Evolutionary conservation across 768 basidiomycete genomes (phyloP).

Genomic region (Gautieria morchelliformis): DNA sequence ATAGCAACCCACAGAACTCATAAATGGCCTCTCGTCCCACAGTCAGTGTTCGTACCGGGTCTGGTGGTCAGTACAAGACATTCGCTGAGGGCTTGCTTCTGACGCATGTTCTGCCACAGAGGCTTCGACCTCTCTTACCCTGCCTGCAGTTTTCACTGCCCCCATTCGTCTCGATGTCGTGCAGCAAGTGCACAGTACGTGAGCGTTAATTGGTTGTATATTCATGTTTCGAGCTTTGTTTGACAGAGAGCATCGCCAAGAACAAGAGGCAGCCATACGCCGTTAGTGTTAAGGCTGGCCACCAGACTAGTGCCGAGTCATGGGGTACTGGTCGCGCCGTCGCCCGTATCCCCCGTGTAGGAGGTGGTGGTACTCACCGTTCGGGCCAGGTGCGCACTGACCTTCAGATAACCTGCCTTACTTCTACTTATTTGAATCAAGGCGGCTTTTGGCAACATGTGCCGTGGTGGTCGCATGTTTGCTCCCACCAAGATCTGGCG

Average conservation of each 20-base stretch:
- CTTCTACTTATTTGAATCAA: slow-evolving; percentile 18
- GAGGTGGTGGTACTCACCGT: slow-evolving; percentile 96
- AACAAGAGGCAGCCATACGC: slow-evolving; percentile 96
- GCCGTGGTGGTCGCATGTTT: slow-evolving; percentile 99
- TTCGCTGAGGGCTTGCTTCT: background rate
- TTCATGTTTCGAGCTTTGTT: slow-evolving; percentile 11
- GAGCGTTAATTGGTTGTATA: slow-evolving; percentile 12
- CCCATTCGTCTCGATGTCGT: slow-evolving; percentile 99
- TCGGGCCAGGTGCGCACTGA: slow-evolving; percentile 71
- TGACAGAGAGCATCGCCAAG: slow-evolving; percentile 89
- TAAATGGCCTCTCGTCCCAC: slow-evolving; percentile 89
- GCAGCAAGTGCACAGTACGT: slow-evolving; percentile 96
- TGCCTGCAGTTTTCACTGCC: slow-evolving; percentile 93
- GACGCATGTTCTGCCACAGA: slow-evolving; percentile 33
- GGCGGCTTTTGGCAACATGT: slow-evolving; percentile 99
- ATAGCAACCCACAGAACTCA: background rate
- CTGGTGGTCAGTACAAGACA: slow-evolving; percentile 48
- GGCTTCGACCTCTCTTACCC: slow-evolving; percentile 79
- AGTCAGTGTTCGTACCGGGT: slow-evolving; percentile 68
- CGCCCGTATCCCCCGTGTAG: slow-evolving; percentile 99
- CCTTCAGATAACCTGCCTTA: background rate
- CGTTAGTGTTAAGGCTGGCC: slow-evolving; percentile 95
- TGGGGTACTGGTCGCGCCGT: slow-evolving; percentile 99
- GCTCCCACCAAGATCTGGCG: slow-evolving; percentile 99
- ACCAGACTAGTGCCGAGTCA: slow-evolving; percentile 97